Base-by-base conservation (phyloP, 2,329 filamentous ascomycete species). In the Diaporthe amygdali region DNA sequence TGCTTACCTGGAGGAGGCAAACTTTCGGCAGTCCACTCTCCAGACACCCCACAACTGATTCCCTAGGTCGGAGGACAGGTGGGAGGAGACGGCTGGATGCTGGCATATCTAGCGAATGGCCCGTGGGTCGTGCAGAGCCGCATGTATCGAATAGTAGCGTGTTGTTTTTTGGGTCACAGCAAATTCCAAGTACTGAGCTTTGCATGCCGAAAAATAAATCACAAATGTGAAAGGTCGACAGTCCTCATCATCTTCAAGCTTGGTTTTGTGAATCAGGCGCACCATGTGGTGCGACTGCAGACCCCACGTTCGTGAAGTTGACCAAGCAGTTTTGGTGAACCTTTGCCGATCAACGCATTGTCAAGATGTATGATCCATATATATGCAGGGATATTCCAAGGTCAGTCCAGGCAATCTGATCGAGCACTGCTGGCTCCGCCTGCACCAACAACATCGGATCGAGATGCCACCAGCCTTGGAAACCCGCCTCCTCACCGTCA, bases 131-230 rank as follows among this genome's bases (percentile, higher is more conserved):
- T 59, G 44, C 66, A 68, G 32, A 59, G 54, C 32, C 22, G 34
- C n/a, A 39, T 68, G 66, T 59, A 68, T 49, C 54, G 55, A 68
- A 59, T 68, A 59, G 46, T 39, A 68, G 66, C 66, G 52, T 68
- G 66, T 59, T 22, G 39, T 49, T 66, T 67, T 49, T 14, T 39
- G 66, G 66, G 44, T 49, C 59, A 64, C 55, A 59, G 52, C 52
- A 68, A 30, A 49, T 68, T 46, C 52, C 30, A 47, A 64, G 32
- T 49, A 49, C 55, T 59, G 52, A 68, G 49, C 44, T 68, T 68
- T 68, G 66, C 52, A 68, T 59, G 66, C 66, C 44, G 22, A 59
- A 46, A 5, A 41, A 25, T 17, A 22, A 47, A 41, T 30, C 32
- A 25, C 46, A 30, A 64, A 49, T 64, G 27, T n/a, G 22, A 14